Base-by-base conservation (phyloP, 768 basidiomycete species). In the Tulasnella sp. region DNA sequence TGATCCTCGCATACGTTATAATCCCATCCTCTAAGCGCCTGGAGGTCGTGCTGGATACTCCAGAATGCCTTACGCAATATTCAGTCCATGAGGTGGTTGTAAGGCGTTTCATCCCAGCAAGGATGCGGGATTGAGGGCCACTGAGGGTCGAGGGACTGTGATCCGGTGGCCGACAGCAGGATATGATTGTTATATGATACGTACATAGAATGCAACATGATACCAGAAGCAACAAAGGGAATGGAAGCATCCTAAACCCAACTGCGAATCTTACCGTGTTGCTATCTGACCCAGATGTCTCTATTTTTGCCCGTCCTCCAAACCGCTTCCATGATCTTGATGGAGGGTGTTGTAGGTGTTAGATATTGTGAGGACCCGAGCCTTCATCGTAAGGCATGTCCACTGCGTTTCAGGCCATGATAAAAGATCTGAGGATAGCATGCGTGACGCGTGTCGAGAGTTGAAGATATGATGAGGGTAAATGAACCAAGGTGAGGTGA, bases 1-100 rank as follows among this genome's bases (percentile, higher is more conserved):
- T 98, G 2, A 78, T 99, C 49, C 71, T 98, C 27, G 79, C 85
- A 24, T 94, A 97, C 63, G 87, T 99, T 51, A 93, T 89, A 1
- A 96, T 98, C 49, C 96, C 96, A 0, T 79, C 92, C 0, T 73
- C 75, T 29, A 80, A 80, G 3, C 76, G 81, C 3, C 63, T 84
- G 1, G 73, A 80, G 1, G 62, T 49, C 15, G 66, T 80, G 1
- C 74, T 91, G 15, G 70, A 75, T 3, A 81, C 85, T 0, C 92
- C 92, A 2, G 83, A 82, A 4, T 87, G 83, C 68, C 72, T 96
- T 17, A 70, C 79, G 42, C 77, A 84, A 57, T 96, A 90, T 66
- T 82, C 84, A 4, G 77, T 99, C 4, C 74, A 86, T 44, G 96
- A 98, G 68, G 87, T 97, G 2, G 78, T 83, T 1, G 68, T 94